Evolutionary conservation across 2,329 filamentous ascomycete genomes (phyloP).

Genomic region (Nannizziopsis barbatae): DNA sequence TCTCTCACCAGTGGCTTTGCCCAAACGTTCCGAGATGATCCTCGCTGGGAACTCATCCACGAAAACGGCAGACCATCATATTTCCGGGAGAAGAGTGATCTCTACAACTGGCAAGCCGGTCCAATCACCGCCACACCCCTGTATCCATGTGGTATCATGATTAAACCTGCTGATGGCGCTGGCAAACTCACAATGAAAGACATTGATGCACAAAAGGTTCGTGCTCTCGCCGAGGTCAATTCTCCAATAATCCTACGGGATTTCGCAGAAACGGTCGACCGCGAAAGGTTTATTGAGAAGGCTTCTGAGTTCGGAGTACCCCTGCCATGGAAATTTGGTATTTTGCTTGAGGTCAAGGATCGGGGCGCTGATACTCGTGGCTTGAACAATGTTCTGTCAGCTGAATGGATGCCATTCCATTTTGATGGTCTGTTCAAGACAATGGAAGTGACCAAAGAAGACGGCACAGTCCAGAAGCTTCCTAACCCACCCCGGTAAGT

Average conservation of each 20-base stretch:
- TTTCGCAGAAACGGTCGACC: neutral
- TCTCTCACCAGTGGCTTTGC: constrained; percentile 2
- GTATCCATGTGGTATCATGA: constrained; percentile 2
- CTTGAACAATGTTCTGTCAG: constrained; percentile 2
- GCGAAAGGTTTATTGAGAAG: constrained; percentile 3
- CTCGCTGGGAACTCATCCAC: constrained; percentile 3
- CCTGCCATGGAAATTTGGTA: constrained; percentile 2
- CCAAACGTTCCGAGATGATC: constrained; percentile 4
- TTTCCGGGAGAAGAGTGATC: constrained; percentile 6
- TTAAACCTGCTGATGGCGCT: neutral
- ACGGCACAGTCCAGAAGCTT: neutral
- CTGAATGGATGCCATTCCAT: constrained; percentile 7
- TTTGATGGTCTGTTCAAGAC: constrained; percentile 4
- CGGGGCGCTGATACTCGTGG: constrained; percentile 2
- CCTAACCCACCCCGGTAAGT: constrained; percentile 2
- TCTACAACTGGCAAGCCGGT: neutral
- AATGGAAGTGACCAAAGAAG: neutral
- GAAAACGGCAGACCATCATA: constrained; percentile 7
- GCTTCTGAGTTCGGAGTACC: neutral
- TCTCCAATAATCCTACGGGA: neutral
- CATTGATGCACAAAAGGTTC: constrained; percentile 1
- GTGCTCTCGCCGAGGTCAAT: neutral
- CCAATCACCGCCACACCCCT: neutral
- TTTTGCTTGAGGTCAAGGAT: constrained; percentile 3
- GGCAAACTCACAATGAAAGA: neutral